Evolutionary conservation across 805 yeast species (phyloP), one percentile per base, ranked within the genome.

Genomic region (Blastobotrys parvus): DNA sequence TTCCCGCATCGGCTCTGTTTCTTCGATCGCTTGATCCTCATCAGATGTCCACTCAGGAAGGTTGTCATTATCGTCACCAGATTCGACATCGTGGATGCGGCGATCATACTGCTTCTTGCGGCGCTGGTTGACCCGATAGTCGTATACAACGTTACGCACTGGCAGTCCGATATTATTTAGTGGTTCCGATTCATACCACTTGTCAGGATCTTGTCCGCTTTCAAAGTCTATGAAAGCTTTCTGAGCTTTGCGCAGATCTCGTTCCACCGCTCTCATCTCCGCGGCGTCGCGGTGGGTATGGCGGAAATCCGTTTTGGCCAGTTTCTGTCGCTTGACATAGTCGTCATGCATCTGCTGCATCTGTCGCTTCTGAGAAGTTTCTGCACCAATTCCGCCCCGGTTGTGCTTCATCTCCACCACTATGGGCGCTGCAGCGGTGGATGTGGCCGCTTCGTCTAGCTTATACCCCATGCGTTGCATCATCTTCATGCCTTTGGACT

Each of bases 391-490:
- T 27, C 51, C 44, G 18, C 35, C 30, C 19, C 58, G 38, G 22
- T 46, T 47, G 31, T 38, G 16, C 35, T 42, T 29, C 40, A 43
- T 6, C 20, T 30, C 41, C 29, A 39, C 10, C 10, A 19, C 21
- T 7, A 48, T 18, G 10, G 41, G 41, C 38, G 41, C 44, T 16
- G 8, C 36, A 42, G 23, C 23, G 32, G 16, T 35, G 31, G 18
- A 25, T 13, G 17, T 22, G 11, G 17, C 37, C 17, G 43, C 25
- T 8, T 38, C 46, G 16, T 80, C 81, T 2, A 68, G 54, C 42
- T 62, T 66, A 52, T 67, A 78, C 1, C 82, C 83, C 82, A 78
- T 77, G 49, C 65, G 71, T 49, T 65, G 62, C 82, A 78, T 76
- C 47, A 77, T 75, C 4, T 65, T 50, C 19, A 74, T 60, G 11